A percentile compares a stretch with the other conserved stretches of the same genome.
Conservation (phyloP, 371 early-diverging fungal genomes). For the Mortierella sp. region DNA sequence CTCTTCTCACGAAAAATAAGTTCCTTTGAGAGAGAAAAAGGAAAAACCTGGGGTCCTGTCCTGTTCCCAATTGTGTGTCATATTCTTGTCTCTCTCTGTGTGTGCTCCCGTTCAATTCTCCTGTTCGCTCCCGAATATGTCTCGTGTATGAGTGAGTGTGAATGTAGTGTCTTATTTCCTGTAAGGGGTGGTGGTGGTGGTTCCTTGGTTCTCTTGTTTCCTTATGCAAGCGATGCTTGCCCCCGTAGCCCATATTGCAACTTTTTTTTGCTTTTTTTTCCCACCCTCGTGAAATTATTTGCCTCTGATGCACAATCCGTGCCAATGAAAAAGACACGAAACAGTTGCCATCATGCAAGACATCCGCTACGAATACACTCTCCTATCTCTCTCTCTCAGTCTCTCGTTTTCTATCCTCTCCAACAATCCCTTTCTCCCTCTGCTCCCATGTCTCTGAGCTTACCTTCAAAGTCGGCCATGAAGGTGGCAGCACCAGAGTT, state of each 20-base stretch:
- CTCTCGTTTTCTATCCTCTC: background rate
- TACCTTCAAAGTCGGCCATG: constrained; percentile 98
- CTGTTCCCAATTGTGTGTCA: background rate
- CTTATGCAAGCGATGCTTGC: too few relatives aligned
- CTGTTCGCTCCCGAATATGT: background rate
- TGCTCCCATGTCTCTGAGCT: background rate
- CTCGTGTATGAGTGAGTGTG: too few relatives aligned
- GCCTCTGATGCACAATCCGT: background rate
- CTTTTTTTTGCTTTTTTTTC: background rate
- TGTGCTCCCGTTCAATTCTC: too few relatives aligned
- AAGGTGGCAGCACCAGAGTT: constrained; percentile 93
- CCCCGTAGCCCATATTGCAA: too few relatives aligned
- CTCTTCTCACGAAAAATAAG: too few relatives aligned
- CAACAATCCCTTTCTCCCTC: background rate
- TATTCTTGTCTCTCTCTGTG: background rate
- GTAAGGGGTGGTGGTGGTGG: background rate
- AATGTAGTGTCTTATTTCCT: background rate
- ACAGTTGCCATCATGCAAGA: background rate
- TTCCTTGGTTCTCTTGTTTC: background rate
- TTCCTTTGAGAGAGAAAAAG: background rate
- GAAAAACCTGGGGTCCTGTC: constrained; percentile 12
- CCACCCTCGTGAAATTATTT: background rate
- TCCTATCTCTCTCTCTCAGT: background rate
- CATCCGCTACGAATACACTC: background rate
- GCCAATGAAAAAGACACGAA: background rate